Evolutionary conservation across 1,284 basidiomycete species (phyloP), one percentile per base, ranked within the genome.

Genomic region (Wolfiporia cocos): DNA sequence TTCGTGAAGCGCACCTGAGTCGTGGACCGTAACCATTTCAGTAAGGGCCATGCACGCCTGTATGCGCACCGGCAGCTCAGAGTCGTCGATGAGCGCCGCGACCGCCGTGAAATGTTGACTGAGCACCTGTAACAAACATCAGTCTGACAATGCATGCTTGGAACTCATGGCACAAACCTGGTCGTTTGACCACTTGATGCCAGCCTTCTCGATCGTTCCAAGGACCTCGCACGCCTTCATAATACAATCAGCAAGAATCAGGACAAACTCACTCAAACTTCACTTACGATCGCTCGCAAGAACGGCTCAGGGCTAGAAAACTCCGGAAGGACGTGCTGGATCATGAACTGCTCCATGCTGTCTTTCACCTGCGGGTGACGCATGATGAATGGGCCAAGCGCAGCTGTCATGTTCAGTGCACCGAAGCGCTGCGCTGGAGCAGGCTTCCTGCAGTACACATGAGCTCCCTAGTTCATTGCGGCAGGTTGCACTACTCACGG

Each of bases 21-120:
- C 74, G 43, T 85, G 71, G 22, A 61, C 67, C n/a, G 76, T 67
- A 22, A 92, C 76, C 64, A 94, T 71, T 56, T 89, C 83, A 2
- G 87, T 86, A 47, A 94, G 66, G 1, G 89, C 81, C 49, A 92
- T 67, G 1, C 86, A 86, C 12, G 89, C 91, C 43, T 91, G 86
- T 3, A 94, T 85, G 24, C 85, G 79, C 9, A 94, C 90, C 0
- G 91, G 90, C 37, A 94, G 70, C 55, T 90, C 84, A 0, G 76
- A 55, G 53, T 94, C 89, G 49, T 87, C 81, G 28, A 91, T 65
- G 3, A 73, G 74, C 22, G 65, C 59, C 15, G 77, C 76, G 19
- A 86, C 70, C 1, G 76, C 78, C 35, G 70, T 69, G 61, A 84
- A 86, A 53, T 83, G 78, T 21, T 64, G 65, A 46, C 71, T 74